Evolutionary conservation across 441 rosid species (phyloP).

Genomic region (Omphalea diandra): DNA sequence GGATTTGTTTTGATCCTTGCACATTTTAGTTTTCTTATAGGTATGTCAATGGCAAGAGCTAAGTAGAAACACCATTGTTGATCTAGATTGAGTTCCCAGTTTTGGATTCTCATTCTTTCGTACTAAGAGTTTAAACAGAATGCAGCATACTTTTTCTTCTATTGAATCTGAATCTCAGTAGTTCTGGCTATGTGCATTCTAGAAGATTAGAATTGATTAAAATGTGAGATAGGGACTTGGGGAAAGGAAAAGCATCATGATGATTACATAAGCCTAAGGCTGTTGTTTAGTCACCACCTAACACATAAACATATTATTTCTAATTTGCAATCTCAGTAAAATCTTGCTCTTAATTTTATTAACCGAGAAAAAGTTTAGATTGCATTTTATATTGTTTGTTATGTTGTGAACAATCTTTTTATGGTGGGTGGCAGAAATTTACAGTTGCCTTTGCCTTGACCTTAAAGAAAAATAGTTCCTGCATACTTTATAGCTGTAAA

Average conservation of each 20-base stretch:
- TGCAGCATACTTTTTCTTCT: background rate
- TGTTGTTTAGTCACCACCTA: slow-evolving; percentile 15
- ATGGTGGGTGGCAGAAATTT: background rate
- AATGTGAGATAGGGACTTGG: background rate
- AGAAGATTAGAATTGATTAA: slow-evolving; percentile 1
- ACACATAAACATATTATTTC: slow-evolving; percentile 6
- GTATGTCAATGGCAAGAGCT: background rate
- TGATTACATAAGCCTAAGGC: background rate
- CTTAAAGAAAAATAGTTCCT: slow-evolving; percentile 4
- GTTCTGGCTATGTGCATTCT: background rate
- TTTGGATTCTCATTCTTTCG: slow-evolving; percentile 13
- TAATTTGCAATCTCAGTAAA: background rate
- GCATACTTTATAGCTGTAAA: background rate
- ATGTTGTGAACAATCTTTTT: background rate
- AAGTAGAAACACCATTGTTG: background rate
- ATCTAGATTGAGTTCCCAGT: background rate
- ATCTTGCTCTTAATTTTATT: background rate
- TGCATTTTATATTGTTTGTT: too few relatives aligned
- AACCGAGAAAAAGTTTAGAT: background rate
- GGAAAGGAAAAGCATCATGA: background rate
- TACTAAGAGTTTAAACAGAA: background rate
- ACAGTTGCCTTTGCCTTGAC: slow-evolving; percentile 9
- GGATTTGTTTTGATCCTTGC: background rate
- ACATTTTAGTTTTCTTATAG: background rate
- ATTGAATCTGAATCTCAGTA: background rate